Conservation (phyloP, 495 filamentous ascomycete genomes). For the Apiosordaria backusii region DNA sequence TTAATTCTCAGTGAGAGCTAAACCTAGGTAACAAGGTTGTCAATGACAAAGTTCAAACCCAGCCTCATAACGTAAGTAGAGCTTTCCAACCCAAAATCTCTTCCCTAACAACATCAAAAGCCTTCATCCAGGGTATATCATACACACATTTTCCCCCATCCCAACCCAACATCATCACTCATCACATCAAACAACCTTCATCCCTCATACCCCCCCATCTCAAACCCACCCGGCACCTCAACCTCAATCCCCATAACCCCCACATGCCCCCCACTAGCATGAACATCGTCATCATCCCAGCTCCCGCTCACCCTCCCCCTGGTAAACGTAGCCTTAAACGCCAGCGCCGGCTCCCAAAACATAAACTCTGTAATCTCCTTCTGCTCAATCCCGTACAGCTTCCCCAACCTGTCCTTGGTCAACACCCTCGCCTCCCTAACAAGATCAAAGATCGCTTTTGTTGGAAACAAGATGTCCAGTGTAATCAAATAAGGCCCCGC, state of each 20-base stretch:
- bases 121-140: not conserved
- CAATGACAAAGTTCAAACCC: too few species aligned
- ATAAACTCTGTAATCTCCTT: slow-evolving; percentile 38
- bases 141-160: not conserved
- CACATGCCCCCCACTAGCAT: slow-evolving; percentile 15
- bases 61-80: not conserved
- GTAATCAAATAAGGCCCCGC: slow-evolving; percentile 51
- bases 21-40: too few species aligned
- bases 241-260: slow-evolving; percentile 13
- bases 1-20: too few species aligned
- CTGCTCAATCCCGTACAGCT: slow-evolving; percentile 32
- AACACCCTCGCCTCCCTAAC: slow-evolving; percentile 38
- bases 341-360: slow-evolving; percentile 45
- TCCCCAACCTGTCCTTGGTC: slow-evolving; percentile 26
- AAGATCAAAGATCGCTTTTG: slow-evolving; percentile 27
- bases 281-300: slow-evolving; percentile 16
- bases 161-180: not conserved
- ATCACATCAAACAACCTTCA: not conserved
- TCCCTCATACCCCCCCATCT: not conserved
- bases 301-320: slow-evolving; percentile 9
- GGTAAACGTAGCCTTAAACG: slow-evolving; percentile 42
- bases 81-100: too few species aligned
- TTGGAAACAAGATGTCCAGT: slow-evolving; percentile 49
- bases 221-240: slow-evolving; percentile 1
- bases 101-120: not conserved